phyloP scores from a whole-genome alignment of 75 land plant species.

The Cunninghamia lanceolata region DNA sequence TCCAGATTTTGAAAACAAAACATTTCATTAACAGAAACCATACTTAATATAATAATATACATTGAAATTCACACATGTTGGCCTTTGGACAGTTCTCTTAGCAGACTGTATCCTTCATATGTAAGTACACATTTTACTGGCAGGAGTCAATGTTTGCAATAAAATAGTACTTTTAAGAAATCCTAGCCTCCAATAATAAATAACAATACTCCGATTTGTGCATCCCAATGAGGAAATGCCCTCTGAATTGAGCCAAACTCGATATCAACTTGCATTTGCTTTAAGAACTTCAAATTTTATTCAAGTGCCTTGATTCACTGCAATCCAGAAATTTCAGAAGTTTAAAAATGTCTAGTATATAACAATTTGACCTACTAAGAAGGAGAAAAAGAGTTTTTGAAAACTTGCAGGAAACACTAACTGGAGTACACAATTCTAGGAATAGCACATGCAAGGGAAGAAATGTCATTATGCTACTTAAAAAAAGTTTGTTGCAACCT shows the following conservation, averaged over 20 bases:
- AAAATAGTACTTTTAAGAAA: background rate
- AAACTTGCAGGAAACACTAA: background rate
- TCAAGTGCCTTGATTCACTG: conserved; percentile 5
- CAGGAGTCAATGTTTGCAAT: background rate
- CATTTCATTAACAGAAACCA: background rate
- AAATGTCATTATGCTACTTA: background rate
- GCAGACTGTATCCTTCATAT: conserved; percentile 1
- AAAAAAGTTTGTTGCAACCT: background rate
- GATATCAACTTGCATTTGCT: background rate
- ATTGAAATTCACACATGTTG: background rate
- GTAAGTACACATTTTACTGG: background rate
- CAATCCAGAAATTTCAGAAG: background rate
- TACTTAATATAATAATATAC: conserved; percentile 1
- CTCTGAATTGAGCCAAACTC: background rate
- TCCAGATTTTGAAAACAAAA: background rate
- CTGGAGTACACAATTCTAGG: background rate
- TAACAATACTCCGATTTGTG: background rate
- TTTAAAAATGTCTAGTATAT: background rate
- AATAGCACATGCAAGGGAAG: background rate
- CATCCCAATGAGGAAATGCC: background rate
- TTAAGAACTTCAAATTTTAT: background rate
- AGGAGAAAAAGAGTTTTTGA: background rate
- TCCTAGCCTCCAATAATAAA: background rate
- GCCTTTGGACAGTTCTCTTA: background rate
- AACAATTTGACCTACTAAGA: background rate